These are phyloP conservation scores for Candolleomyces aberdarensis DNA, from an alignment of 768 basidiomycete genomes.

Conservation along the genomic window DNA sequence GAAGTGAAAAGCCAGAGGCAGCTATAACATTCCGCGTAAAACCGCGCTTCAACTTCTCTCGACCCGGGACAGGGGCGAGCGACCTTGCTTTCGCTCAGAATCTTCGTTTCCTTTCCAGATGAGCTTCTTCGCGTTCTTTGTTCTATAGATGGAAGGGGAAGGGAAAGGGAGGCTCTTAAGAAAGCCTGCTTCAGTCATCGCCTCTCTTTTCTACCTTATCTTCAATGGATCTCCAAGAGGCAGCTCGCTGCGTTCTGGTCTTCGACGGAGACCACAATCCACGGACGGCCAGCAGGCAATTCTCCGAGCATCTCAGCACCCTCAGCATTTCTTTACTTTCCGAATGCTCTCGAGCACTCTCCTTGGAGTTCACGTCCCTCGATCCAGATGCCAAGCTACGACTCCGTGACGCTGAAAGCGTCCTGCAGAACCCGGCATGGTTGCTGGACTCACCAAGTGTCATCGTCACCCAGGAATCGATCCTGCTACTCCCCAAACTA, in stretches of 20 bases:
- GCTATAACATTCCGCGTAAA: neutral
- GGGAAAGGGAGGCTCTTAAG: neutral
- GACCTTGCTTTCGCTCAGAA: neutral
- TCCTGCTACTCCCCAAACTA: constrained; percentile 21
- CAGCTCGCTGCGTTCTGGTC: too few species aligned
- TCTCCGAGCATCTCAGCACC: too few species aligned
- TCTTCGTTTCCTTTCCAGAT: neutral
- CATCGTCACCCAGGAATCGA: neutral
- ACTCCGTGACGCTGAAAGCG: too few species aligned
- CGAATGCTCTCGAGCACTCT: too few species aligned
- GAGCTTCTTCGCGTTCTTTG: neutral
- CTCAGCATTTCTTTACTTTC: too few species aligned
- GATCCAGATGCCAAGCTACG: too few species aligned
- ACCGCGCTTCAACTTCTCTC: neutral
- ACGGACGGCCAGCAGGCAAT: too few species aligned
- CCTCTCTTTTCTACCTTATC: neutral
- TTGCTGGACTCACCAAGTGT: neutral
- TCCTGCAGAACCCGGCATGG: too few species aligned
- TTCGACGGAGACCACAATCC: too few species aligned
- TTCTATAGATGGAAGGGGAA: neutral
- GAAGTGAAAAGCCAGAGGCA: neutral
- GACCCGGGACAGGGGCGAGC: neutral
- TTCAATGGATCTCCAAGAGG: neutral
- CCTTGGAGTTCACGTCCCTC: too few species aligned
- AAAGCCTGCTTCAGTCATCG: neutral